Evolutionary conservation across 164 flowering plant genomes (phyloP).

Genomic region (Vitis labrusca): DNA sequence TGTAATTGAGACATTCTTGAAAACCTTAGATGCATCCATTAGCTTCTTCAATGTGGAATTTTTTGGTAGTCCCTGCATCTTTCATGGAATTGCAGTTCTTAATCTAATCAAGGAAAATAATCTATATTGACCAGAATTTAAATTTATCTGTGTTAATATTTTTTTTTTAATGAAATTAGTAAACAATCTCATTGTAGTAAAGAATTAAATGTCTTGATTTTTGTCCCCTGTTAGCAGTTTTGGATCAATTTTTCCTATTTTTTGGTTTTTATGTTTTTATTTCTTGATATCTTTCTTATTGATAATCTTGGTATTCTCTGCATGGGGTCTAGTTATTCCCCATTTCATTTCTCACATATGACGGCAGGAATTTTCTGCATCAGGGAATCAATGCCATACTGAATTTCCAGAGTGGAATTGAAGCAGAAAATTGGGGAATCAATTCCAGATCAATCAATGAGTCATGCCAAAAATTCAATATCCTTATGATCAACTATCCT

Average conservation of each 20-base stretch:
- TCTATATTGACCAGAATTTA: background rate
- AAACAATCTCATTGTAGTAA: background rate
- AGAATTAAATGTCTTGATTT: background rate
- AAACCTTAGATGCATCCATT: background rate
- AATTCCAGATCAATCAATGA: slow-evolving; percentile 62
- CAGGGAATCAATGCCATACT: slow-evolving; percentile 88
- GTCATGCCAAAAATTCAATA: slow-evolving; percentile 56
- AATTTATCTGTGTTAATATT: background rate
- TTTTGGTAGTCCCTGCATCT: background rate
- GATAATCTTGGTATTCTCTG: too few species aligned
- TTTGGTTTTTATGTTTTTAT: background rate
- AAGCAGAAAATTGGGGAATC: slow-evolving; percentile 92
- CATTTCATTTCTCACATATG: slow-evolving; percentile 4
- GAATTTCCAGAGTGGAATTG: slow-evolving; percentile 80
- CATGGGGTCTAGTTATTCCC: background rate
- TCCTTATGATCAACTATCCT: slow-evolving; percentile 86
- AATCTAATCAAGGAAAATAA: background rate
- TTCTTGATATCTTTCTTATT: background rate
- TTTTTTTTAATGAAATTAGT: background rate
- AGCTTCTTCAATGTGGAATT: background rate
- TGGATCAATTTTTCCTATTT: background rate
- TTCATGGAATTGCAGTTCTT: background rate
- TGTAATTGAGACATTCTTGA: background rate
- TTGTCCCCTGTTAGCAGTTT: background rate
- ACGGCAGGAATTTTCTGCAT: slow-evolving; percentile 14